These are phyloP conservation scores for Penicillium crustosum DNA, from an alignment of 2,329 filamentous ascomycete species.

Conservation along the genomic window DNA sequence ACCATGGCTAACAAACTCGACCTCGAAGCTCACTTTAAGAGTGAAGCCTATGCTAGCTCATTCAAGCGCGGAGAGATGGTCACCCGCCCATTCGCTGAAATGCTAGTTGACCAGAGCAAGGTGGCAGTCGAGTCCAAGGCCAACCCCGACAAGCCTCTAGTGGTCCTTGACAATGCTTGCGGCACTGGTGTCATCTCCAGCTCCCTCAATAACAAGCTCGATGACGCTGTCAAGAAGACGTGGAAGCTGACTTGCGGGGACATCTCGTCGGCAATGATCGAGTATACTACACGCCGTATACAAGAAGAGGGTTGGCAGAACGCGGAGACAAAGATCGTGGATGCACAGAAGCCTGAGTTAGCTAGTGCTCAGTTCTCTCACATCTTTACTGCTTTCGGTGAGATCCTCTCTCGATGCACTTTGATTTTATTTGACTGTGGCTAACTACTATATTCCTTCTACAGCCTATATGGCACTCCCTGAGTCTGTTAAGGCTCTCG, in stretches of 20 bases:
- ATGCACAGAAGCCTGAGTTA: conserved; percentile 51
- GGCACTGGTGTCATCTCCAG: conserved; percentile 54
- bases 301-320: conserved; percentile 49
- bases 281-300: conserved; percentile 42
- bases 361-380: conserved; percentile 45
- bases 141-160: conserved; percentile 22
- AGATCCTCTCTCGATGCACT: not conserved
- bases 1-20: conserved; percentile 9
- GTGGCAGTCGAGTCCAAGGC: conserved; percentile 19
- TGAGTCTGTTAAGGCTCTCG: conserved; percentile 40
- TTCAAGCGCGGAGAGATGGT: conserved; percentile 34
- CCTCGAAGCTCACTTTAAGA: conserved; percentile 14
- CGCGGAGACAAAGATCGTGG: conserved; percentile 44
- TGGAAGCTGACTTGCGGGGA: conserved; percentile 56
- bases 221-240: conserved; percentile 38
- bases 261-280: conserved; percentile 46
- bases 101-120: conserved; percentile 32
- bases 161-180: conserved; percentile 56
- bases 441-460: not conserved
- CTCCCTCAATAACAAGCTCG: conserved; percentile 45
- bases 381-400: conserved; percentile 49
- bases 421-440: not conserved
- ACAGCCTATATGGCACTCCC: conserved; percentile 49
- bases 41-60: conserved; percentile 22
- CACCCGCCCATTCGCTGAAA: conserved; percentile 32